Percentiles rank a stretch among this genome's conserved stretches.
Conservation (phyloP, 495 filamentous ascomycete species). For the Ascodesmis nigricans region DNA sequence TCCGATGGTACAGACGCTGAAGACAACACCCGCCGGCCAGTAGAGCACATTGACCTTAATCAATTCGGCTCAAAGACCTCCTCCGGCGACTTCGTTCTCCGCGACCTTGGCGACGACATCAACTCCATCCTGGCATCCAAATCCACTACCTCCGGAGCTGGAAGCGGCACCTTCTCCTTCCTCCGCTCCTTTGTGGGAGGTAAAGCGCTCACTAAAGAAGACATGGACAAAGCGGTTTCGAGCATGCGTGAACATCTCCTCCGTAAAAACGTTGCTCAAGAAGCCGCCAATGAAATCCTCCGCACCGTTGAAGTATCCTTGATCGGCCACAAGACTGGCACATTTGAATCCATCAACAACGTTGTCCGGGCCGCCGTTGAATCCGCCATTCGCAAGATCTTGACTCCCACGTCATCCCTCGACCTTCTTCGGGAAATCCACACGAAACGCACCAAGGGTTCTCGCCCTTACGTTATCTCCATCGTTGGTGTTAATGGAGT, state of each 20-base stretch:
- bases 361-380: conserved; percentile 70
- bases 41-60: conserved; percentile 53
- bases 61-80: conserved; percentile 65
- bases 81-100: conserved; percentile 83
- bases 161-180: conserved; percentile 32
- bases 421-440: conserved; percentile 88
- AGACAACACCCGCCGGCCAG: conserved; percentile 12
- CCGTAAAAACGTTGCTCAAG: conserved; percentile 87
- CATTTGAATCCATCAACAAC: conserved; percentile 71
- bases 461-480: conserved; percentile 76
- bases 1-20: conserved; percentile 30
- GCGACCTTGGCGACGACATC: conserved; percentile 83
- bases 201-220: conserved; percentile 66
- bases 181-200: conserved; percentile 90
- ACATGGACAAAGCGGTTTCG: conserved; percentile 76
- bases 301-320: conserved; percentile 78
- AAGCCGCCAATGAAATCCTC: conserved; percentile 78
- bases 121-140: conserved; percentile 50
- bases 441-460: conserved; percentile 36
- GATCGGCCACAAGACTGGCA: conserved; percentile 74
- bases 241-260: conserved; percentile 90
- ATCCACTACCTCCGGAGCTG: conserved; percentile 23
- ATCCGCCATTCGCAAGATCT: conserved; percentile 72
- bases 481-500: conserved; percentile 97
- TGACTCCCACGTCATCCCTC: conserved; percentile 84